A percentile compares a stretch with the other conserved stretches of the same genome.
Conservation (phyloP, 768 basidiomycete species). For the Rossbeevera mucosa region DNA sequence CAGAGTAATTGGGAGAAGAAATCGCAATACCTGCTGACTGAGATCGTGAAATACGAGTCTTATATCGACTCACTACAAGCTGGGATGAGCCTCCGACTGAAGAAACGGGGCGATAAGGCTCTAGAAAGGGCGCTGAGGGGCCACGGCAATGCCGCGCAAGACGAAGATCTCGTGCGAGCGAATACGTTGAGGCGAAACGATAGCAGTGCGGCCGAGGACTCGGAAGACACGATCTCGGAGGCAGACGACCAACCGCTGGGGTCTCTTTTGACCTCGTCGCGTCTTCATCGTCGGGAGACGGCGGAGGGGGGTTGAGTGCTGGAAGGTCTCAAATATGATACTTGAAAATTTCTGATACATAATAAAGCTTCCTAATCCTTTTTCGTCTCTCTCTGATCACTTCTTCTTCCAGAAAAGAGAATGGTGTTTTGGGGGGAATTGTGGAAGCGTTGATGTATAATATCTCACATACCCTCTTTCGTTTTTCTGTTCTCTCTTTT, state of each 20-base stretch:
- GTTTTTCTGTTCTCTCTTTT: neutral
- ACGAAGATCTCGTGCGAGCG: conserved; percentile 29
- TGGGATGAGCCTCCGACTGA: conserved; percentile 80
- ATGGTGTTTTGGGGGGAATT: conserved; percentile 9
- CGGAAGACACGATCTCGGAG: conserved; percentile 47
- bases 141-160: conserved; percentile 34
- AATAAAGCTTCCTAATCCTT: conserved; percentile 14
- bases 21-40: conserved; percentile 81
- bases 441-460: conserved; percentile 30
- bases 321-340: conserved; percentile 17
- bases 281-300: conserved; percentile 40
- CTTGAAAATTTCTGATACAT: neutral
- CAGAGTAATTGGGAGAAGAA: conserved; percentile 90
- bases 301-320: conserved; percentile 34
- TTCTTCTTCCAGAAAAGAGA: neutral
- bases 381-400: neutral
- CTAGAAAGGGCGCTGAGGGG: conserved; percentile 47
- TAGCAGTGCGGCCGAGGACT: conserved; percentile 39
- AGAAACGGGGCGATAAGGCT: conserved; percentile 86
- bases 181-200: conserved; percentile 38
- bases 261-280: conserved; percentile 26
- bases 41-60: conserved; percentile 93
- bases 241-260: conserved; percentile 36
- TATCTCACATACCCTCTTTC: conserved; percentile 22
- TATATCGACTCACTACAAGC: conserved; percentile 87